A percentile compares a stretch with the other conserved stretches of the same genome.
phyloP scores from a whole-genome alignment of 2,329 filamentous ascomycete genomes.

The Colletotrichum paranaense region DNA sequence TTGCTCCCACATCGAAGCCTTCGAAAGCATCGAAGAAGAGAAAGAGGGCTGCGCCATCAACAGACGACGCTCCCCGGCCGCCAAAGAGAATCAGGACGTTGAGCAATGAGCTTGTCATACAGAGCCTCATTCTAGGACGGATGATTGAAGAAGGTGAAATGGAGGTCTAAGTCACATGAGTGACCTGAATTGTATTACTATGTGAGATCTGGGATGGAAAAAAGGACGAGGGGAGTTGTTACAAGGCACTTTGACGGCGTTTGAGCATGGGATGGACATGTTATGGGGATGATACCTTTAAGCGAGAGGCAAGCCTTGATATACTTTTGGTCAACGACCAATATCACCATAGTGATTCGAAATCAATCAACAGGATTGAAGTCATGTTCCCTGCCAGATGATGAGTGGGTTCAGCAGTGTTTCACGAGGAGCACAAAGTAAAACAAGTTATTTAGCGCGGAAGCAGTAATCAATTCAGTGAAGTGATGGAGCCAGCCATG shows the following conservation, averaged over 20 bases:
- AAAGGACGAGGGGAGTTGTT: neutral
- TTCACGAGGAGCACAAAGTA: neutral
- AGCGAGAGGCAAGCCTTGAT: neutral
- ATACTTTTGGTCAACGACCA: neutral
- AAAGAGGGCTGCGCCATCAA: constrained; percentile 42
- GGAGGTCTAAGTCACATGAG: constrained; percentile 11
- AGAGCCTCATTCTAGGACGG: constrained; percentile 89
- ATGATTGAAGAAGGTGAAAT: constrained; percentile 74
- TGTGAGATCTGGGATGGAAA: neutral
- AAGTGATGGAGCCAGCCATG: neutral
- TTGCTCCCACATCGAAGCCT: constrained; percentile 37
- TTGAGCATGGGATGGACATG: neutral
- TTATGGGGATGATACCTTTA: neutral
- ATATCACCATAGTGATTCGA: neutral
- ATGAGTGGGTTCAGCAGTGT: neutral
- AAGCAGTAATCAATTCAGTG: neutral
- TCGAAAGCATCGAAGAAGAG: constrained; percentile 56
- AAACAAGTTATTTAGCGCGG: neutral
- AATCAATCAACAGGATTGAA: neutral
- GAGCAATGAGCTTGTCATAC: constrained; percentile 87
- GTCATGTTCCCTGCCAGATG: neutral
- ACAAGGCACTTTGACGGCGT: neutral
- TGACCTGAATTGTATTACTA: neutral
- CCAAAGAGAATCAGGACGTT: constrained; percentile 73
- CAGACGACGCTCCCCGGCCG: constrained; percentile 43